Base-by-base conservation (phyloP, 2,329 filamentous ascomycete genomes). In the Coniochaeta ligniaria region DNA sequence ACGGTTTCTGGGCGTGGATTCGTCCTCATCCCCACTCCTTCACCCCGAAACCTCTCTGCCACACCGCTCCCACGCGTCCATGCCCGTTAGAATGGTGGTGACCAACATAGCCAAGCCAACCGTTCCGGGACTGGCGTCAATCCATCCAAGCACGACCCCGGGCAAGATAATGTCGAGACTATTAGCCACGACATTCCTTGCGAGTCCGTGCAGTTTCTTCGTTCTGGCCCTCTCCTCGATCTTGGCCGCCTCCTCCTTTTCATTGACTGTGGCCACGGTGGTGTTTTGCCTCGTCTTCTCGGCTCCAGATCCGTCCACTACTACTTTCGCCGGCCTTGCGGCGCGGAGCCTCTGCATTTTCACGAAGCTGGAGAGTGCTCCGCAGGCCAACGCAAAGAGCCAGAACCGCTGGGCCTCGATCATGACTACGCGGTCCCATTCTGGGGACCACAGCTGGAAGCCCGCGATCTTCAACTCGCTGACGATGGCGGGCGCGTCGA, bases 361-460 rank as follows among this genome's bases (percentile, higher is more conserved):
- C 62, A 83, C 64, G 35, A 77, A 33, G 1, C 76, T 74, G 26
- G 76, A 67, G 2, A 80, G 47, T 0, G 83, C 73, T 0, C 80
- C 83, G 61, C 82, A 80, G 12, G 74, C 74, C 24, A 91, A 74
- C 0, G 81, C 81, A 43, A 86, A 83, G 64, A 91, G 82, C 89
- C 89, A 92, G 72, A 89, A 86, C 59, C 84, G 81, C 73, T 89
- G 84, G 0, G 83, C 83, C 72, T 91, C 86, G 24, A 80, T 63
- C 54, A 83, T 77, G 4, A 89, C 66, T 28, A 63, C 66, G n/a
- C 66, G 66, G 17, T 80, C 79, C 71, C 76, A 68, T 41, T 77
- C 79, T 1, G 80, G 66, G 0, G 79, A 80, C 74, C 87, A 86
- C 14, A 83, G 71, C 55, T 81, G 74, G 63, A 85, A 64, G 59